Evolutionary conservation across 495 filamentous ascomycete genomes (phyloP), one percentile per base, ranked within the genome.

Genomic region (Penicillium paxilli): DNA sequence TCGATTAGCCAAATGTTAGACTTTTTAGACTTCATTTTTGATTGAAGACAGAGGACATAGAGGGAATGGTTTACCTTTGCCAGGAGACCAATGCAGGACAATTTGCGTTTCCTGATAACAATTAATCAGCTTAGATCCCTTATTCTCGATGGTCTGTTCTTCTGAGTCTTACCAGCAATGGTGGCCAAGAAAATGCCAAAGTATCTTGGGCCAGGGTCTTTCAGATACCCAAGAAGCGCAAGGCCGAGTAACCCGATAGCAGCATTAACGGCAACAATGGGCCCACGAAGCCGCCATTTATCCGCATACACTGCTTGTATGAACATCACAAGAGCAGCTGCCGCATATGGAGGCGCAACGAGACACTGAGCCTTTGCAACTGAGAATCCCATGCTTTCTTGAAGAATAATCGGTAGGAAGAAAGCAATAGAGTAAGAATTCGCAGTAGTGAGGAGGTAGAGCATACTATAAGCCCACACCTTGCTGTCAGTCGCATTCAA

Each of bases 331-430:
- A 84, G 66, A 17, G 11, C 76, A 23, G 80, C 80, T 19, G 77
- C 64, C n/a, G 63, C 79, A 64, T 83, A 84, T 3, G 80, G 82
- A 14, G 83, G 82, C 0, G 80, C 80, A 46, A 78, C 69, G 0
- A 87, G 73, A 65, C 81, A 84, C 64, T 85, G 81, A 0, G 82
- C 54, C 32, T 65, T 63, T 5, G 64, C 79, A 12, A 79, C 63
- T 57, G 77, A 78, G 52, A 87, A 88, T 0, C 80, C 80, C 70
- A 89, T 81, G 1, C 84, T 84, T 44, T 71, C 73, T 54, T 84
- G 69, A 9, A 89, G 66, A 40, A 87, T 87, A 42, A 84, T 86
- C 2, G 85, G 83, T 0, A 87, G 65, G 24, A 84, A 84, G 59
- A 85, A 88, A 1, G 79, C 83, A n/a, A 85, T 69, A 2, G 74